A percentile compares a stretch with the other conserved stretches of the same genome.
These are phyloP conservation scores for Nyctanthes arbortristis DNA, from an alignment of 257 asterid genomes.

Conservation along the genomic window DNA sequence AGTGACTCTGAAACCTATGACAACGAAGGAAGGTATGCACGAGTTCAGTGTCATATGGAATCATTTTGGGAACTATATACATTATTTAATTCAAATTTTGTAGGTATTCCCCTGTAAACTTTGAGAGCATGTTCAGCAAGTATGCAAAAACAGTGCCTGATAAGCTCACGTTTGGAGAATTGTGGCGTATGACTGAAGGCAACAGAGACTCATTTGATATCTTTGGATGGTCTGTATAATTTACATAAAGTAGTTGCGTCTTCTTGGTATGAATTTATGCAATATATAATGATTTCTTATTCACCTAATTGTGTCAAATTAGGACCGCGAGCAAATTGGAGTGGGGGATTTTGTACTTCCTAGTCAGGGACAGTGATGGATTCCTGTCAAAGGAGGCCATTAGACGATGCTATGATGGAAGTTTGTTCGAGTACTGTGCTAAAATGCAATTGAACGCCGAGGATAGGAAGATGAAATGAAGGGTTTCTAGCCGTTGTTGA, in stretches of 20 bases:
- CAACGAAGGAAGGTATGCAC: conserved; percentile 70
- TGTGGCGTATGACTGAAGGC: conserved; percentile 78
- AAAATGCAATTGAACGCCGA: conserved; percentile 47
- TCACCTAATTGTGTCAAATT: neutral
- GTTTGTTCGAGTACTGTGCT: conserved; percentile 83
- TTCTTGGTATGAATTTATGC: too few relatives aligned
- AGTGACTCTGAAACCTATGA: conserved; percentile 76
- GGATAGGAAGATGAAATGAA: conserved; percentile 36
- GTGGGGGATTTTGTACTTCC: conserved; percentile 61
- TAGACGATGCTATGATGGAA: conserved; percentile 79
- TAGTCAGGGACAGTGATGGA: conserved; percentile 79
- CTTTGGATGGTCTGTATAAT: conserved; percentile 45
- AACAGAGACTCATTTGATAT: conserved; percentile 56
- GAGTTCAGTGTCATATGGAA: neutral
- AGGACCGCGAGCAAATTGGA: conserved; percentile 68
- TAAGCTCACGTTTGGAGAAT: conserved; percentile 64
- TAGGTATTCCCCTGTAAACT: conserved; percentile 63
- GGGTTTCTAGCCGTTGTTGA: neutral
- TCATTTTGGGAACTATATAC: neutral
- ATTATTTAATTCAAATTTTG: neutral
- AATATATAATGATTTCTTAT: neutral
- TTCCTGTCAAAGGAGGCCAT: conserved; percentile 80
- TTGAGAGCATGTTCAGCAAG: conserved; percentile 87
- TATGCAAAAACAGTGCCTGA: conserved; percentile 58
- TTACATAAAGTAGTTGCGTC: neutral